Conservation (phyloP, 192 early-diverging fungal species). For the Backusella circina region DNA sequence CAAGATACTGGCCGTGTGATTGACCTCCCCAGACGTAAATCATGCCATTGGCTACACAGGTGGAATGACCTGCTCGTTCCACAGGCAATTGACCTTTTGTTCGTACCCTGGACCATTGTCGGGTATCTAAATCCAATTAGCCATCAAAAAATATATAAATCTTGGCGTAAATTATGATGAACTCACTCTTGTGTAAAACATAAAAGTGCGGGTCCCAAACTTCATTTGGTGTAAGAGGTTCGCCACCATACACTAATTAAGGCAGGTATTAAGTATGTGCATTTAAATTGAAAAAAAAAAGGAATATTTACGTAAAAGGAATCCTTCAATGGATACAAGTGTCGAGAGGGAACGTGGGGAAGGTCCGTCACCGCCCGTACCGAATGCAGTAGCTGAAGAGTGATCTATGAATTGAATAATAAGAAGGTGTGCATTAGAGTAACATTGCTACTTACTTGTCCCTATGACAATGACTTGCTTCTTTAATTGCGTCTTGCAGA, state of each 20-base stretch:
- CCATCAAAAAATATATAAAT: not conserved
- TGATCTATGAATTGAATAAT: conserved; percentile 7
- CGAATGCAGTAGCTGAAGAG: conserved; percentile 13
- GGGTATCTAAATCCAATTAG: conserved; percentile 26
- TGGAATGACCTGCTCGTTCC: conserved; percentile 43
- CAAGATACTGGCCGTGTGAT: conserved; percentile 33
- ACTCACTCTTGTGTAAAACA: conserved; percentile 35
- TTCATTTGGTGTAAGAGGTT: conserved; percentile 24
- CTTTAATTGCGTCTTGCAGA: conserved; percentile 11
- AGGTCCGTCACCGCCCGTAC: conserved; percentile 38
- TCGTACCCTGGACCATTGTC: conserved; percentile 38
- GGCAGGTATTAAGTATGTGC: not conserved
- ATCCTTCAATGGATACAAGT: conserved; percentile 37
- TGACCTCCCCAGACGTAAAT: conserved; percentile 51
- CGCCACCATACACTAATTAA: conserved; percentile 37
- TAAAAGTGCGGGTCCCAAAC: conserved; percentile 31
- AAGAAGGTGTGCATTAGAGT: not conserved
- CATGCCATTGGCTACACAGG: conserved; percentile 34
- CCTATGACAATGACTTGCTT: conserved; percentile 17
- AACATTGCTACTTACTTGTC: not conserved
- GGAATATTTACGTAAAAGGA: conserved; percentile 33
- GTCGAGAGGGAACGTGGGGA: conserved; percentile 34
- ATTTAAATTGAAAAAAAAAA: not conserved
- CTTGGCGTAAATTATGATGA: not conserved
- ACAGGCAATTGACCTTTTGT: conserved; percentile 34